Base-by-base conservation (phyloP, 106 monocot genomes). In the Apostasia ramifera region DNA sequence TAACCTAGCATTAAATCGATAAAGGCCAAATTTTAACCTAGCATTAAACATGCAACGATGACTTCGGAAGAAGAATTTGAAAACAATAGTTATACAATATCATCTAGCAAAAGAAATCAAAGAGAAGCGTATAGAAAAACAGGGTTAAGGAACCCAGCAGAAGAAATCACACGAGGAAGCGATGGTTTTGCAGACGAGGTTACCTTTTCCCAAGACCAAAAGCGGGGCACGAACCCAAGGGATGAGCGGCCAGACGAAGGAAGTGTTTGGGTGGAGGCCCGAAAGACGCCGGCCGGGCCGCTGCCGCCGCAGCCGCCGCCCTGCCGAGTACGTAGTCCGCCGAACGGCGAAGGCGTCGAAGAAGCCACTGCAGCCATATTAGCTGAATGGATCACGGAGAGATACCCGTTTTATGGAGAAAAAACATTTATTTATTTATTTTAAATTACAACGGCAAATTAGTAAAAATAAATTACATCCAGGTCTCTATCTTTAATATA, bases 1-100 rank as follows among this genome's bases (percentile, higher is more conserved):
- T 26, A 26, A 26, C n/a, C n/a, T n/a, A n/a, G n/a, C n/a, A n/a
- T n/a, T n/a, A n/a, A 59, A 98, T 85, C 42, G 69, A 77, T 15
- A 83, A 53, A 40, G 84, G 73, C 11, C 97, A 89, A 62, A 92
- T 50, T 79, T 86, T 89, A 39, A 97, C 92, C 92, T 88, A 69
- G 5, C 40, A 59, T 60, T 50, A 55, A 41, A 40, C 6, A 69
- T 57, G 43, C 41, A 72, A 2, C 4, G 8, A 4, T 50, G 50
- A 40, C 26, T 26, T 26, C 26, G 26, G 26, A 26, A 26, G 5
- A 26, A 57, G 40, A 57, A n/a, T 9, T 44, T 50, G 37, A 48
- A 26, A 54, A 60, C 11, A 9, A 53, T 15, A n/a, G n/a, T n/a
- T 7, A 0, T 3, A 6, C 26, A 38, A 6, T 40, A 40, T 10